Evolutionary conservation across 1,284 basidiomycete species (phyloP), one percentile per base, ranked within the genome.

Genomic region (Cryptococcus amylolentus): DNA sequence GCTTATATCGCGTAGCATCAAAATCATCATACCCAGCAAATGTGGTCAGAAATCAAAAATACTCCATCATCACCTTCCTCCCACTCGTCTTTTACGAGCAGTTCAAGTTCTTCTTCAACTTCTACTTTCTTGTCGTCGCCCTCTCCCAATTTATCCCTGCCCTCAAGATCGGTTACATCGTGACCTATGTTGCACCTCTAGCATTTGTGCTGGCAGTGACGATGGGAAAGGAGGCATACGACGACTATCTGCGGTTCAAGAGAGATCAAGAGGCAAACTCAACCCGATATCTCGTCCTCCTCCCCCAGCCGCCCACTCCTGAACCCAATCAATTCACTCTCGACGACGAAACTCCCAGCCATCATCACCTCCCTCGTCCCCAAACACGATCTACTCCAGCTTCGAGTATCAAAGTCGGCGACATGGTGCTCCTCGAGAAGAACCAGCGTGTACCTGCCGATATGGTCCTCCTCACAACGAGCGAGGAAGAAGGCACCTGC

Each of bases 41-140:
- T 76, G 86, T 89, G 37, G 89, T 98, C 43, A 87, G 91, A 65
- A 99, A 99, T 70, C 95, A 98, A 76, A 99, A 99, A 79, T 98
- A 98, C 82, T 96, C 92, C 71, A 79, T 90, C 51, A 82, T 92
- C 77, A 91, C 91, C 9, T 98, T 98, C 80, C 82, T 99, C 4
- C 95, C 95, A 0, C 84, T 97, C 60, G 94, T 98, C 44, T 86
- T 98, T 73, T 98, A 98, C 77, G 94, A 98, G 76, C 96, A 98
- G 77, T 99, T 98, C 88, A 98, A 98, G 78, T 98, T 96, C 82
- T 99, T 99, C 82, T 98, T 97, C 86, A 99, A 99, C 76, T 83
- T 98, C 13, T 99, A 98, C 78, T 99, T 99, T 73, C 84, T 98
- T 4, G 86, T 98, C 13, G 96, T 99, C 14, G 95, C 96, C 0